Base-by-base conservation (phyloP, 202 grass and related monocot genomes). In the Setaria viridis region DNA sequence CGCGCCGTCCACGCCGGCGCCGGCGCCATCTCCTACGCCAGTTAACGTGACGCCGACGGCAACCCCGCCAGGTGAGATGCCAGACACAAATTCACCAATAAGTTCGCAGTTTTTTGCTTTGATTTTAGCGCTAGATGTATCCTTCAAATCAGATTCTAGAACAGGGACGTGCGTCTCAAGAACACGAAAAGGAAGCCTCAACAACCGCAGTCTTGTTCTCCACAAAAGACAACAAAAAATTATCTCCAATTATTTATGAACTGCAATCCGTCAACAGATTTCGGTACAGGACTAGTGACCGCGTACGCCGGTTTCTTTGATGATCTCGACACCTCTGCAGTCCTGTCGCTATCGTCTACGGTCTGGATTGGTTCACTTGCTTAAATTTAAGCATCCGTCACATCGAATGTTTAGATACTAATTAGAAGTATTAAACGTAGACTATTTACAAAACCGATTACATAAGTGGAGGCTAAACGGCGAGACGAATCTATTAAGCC, bases 281-380 rank as follows among this genome's bases (percentile, higher is more conserved):
- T 57, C 21, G 4, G 33, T 57, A 21, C 7, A 17, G 12, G 45
- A 49, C 43, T 49, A 14, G 62, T 65, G 15, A 16, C 66, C 45
- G 72, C 5, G 49, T 74, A 57, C 33, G 6, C 33, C 6, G 10
- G 34, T 42, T 62, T 10, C 8, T 70, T 78, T 51, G 69, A 68
- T 62, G 39, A 64, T 67, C 50, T 76, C 77, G 54, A 62, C 41
- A 11, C 65, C 15, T 74, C 21, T 53, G 62, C 42, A 78, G 56
- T 86, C 71, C 71, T 4, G 66, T 90, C 70, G 15, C 80, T 87
- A 68, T 62, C 79, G 20, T 67, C 54, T 67, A n/a, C n/a, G n/a
- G n/a, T n/a, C n/a, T n/a, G n/a, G n/a, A n/a, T n/a, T n/a, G n/a
- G n/a, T n/a, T n/a, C n/a, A n/a, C n/a, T n/a, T n/a, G n/a, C n/a